Evolutionary conservation across 73 alveolate genomes (phyloP).

Genomic region (Paramecium tetraurelia): DNA sequence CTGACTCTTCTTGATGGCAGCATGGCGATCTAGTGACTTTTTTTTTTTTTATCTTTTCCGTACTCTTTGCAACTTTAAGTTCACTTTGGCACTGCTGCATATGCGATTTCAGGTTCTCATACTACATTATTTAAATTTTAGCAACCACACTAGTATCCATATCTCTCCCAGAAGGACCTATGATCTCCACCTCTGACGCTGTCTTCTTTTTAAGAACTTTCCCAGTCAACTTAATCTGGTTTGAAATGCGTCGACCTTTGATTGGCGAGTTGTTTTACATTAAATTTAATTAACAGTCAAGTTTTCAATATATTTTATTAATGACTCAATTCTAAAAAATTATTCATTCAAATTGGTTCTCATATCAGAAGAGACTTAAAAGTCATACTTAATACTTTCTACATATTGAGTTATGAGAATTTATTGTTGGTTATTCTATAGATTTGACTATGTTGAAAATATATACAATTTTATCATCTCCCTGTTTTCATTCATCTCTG

Average conservation of each 20-base stretch:
- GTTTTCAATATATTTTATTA: background rate
- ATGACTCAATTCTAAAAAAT: background rate
- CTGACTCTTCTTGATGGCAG: constrained; percentile 14
- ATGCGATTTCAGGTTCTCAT: constrained; percentile 39
- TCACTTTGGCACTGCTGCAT: constrained; percentile 31
- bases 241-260: constrained; percentile 32
- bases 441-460: background rate
- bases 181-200: constrained; percentile 7
- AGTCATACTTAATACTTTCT: background rate
- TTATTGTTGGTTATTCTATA: background rate
- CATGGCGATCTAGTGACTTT: background rate
- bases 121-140: background rate
- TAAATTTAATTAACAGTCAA: constrained; percentile 12
- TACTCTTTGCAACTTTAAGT: background rate
- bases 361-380: background rate
- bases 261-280: constrained; percentile 34
- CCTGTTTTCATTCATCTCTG: too few species aligned
- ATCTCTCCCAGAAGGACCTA: background rate
- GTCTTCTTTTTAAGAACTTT: constrained; percentile 31
- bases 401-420: background rate
- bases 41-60: background rate
- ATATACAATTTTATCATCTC: background rate
- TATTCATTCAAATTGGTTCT: background rate
- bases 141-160: constrained; percentile 13
- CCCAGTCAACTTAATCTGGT: constrained; percentile 21